Evolutionary conservation across 2,329 filamentous ascomycete species (phyloP).

Genomic region (Stagonosporopsis cucurbitacearum): DNA sequence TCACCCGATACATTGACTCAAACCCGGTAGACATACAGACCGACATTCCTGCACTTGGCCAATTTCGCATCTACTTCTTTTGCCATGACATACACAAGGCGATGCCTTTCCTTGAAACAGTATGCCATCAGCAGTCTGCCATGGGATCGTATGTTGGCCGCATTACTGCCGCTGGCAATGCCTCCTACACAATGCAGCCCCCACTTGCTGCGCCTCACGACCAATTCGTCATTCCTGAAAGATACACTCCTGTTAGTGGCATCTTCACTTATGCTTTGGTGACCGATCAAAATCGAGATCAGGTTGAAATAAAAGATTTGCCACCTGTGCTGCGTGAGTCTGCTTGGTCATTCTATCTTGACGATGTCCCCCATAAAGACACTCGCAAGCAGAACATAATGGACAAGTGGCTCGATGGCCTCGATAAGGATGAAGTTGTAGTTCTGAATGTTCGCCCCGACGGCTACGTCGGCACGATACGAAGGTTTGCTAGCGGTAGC

Average conservation of each 20-base stretch:
- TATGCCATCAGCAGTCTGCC: slow-evolving; percentile 63
- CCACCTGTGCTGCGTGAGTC: slow-evolving; percentile 68
- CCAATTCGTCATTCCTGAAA: slow-evolving; percentile 69
- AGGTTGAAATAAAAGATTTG: slow-evolving; percentile 70
- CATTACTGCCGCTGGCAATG: slow-evolving; percentile 64
- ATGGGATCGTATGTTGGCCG: slow-evolving; percentile 64
- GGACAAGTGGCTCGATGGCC: slow-evolving; percentile 71
- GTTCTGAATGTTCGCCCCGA: slow-evolving; percentile 75
- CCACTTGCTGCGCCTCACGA: slow-evolving; percentile 66
- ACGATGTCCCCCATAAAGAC: slow-evolving; percentile 65
- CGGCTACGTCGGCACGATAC: slow-evolving; percentile 73
- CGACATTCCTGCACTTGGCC: slow-evolving; percentile 77
- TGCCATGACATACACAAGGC: slow-evolving; percentile 65
- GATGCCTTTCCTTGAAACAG: slow-evolving; percentile 63
- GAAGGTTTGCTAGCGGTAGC: slow-evolving; percentile 47
- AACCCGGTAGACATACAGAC: slow-evolving; percentile 80
- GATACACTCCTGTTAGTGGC: slow-evolving; percentile 72
- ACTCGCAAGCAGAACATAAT: slow-evolving; percentile 62
- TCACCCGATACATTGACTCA: slow-evolving; percentile 76
- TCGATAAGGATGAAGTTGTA: slow-evolving; percentile 64
- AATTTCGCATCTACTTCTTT: slow-evolving; percentile 78
- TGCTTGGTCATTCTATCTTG: slow-evolving; percentile 75
- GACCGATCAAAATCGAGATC: slow-evolving; percentile 67
- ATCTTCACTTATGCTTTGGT: slow-evolving; percentile 71
- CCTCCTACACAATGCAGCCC: slow-evolving; percentile 67